Base-by-base conservation (phyloP, 2,329 filamentous ascomycete species). In the Trichoderma polysporum region DNA sequence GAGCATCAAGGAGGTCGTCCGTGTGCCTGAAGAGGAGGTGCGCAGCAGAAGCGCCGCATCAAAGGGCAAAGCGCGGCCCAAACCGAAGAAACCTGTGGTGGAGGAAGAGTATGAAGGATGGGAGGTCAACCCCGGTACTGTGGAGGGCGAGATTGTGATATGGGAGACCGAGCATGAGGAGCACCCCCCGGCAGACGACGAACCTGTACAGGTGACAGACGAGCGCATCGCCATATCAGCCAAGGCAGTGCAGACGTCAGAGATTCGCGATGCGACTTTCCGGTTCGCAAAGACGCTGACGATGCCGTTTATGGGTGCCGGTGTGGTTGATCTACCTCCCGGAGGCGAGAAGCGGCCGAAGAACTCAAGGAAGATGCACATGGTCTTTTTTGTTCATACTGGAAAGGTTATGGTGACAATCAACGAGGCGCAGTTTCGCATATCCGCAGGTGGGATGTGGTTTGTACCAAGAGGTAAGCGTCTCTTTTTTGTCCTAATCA, bases 321-420 rank as follows among this genome's bases (percentile, higher is more conserved):
- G 95, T 17, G 86, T 98, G 61, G 91, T 99, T 41, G 94, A 98
- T 73, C 82, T 99, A 59, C 92, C 93, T 6, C 90, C 92, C 0
- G 90, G 91, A 2, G 88, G 91, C 35, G 88, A 91, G 75, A 99
- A 99, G 83, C 88, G 90, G 72, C 87, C 90, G 57, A 98, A 98
- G 84, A 98, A 97, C 79, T 91, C 91, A 39, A 86, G 94, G 69
- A 94, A 91, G 81, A 98, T 97, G 92, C 93, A 97, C 76, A 95
- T 99, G 90, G 90, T 91, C 1, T 98, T 98, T 78, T 97, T 97
- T 73, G 91, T 99, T 33, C 90, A 93, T 72, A 86, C 87, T 52
- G 95, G 95, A 25, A 89, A 91, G 70, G 93, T 97, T 22, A 84
- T 88, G 70, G 94, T 97, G 22, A 91, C 88, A 31, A 86, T 97